phyloP scores from a whole-genome alignment of 495 filamentous ascomycete genomes.

The Oleoguttula mirabilis region DNA sequence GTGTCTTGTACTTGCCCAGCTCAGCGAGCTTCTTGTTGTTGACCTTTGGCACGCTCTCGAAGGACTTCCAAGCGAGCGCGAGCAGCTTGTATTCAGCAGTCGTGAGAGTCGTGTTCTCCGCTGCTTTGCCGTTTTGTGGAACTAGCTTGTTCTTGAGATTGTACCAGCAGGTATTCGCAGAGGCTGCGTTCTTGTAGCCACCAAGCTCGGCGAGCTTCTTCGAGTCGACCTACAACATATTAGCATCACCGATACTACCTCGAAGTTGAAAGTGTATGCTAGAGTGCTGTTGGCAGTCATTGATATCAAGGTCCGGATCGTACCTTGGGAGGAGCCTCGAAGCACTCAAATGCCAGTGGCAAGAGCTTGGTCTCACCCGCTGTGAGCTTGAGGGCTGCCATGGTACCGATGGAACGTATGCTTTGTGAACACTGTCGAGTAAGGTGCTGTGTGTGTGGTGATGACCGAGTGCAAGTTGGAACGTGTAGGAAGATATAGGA shows the following conservation, averaged over 20 bases:
- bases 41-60: constrained; percentile 25
- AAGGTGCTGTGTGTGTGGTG: no score
- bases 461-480: no score
- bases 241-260: no score
- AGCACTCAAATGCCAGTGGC: constrained; percentile 16
- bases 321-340: constrained; percentile 7
- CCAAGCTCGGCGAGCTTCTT: constrained; percentile 29
- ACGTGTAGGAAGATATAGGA: no score
- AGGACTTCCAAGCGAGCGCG: constrained; percentile 16
- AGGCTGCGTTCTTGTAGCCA: constrained; percentile 29
- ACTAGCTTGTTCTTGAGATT: no score
- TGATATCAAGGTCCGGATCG: background rate
- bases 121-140: background rate
- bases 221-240: constrained; percentile 35
- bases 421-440: no score
- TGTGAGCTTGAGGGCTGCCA: background rate
- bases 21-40: constrained; percentile 31
- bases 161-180: constrained; percentile 26
- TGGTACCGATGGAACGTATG: background rate
- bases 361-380: constrained; percentile 7
- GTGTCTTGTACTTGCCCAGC: constrained; percentile 30
- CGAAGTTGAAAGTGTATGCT: background rate
- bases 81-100: constrained; percentile 7
- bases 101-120: constrained; percentile 2
- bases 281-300: background rate